phyloP scores from a whole-genome alignment of 129 eudicot species.

The Oenanthe sinensis region DNA sequence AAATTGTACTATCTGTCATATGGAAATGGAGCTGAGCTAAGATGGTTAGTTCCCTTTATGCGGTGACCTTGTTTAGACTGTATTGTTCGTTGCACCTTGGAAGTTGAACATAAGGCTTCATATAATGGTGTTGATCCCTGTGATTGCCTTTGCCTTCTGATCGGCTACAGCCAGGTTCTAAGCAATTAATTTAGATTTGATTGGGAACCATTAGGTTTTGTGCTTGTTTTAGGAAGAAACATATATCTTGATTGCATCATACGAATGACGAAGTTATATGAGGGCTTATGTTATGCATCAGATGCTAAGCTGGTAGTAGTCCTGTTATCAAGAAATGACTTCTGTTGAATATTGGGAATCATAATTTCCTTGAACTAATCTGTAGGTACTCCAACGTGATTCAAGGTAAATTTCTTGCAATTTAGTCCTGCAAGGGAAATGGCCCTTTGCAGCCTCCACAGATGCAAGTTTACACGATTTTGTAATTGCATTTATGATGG shows the following conservation, averaged over 20 bases:
- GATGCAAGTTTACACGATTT: no score
- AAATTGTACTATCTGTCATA: conserved; percentile 66
- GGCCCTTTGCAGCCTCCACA: no score
- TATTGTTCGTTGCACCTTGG: conserved; percentile 7
- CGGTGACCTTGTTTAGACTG: conserved; percentile 24
- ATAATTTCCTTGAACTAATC: background rate
- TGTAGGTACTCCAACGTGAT: background rate
- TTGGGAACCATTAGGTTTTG: background rate
- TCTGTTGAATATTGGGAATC: background rate
- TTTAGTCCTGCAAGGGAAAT: no score
- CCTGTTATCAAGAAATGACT: background rate
- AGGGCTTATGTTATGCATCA: background rate
- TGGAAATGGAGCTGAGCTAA: conserved; percentile 89
- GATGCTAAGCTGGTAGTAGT: background rate
- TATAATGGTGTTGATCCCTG: conserved; percentile 5
- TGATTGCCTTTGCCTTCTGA: conserved; percentile 10
- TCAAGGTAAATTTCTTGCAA: no score
- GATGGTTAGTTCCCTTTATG: conserved; percentile 80
- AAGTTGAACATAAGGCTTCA: background rate
- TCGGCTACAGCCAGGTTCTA: conserved; percentile 4
- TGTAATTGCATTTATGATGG: no score
- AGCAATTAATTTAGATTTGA: background rate
- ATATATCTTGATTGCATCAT: background rate
- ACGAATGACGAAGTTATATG: background rate
- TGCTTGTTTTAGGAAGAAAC: background rate